Evolutionary conservation across 768 basidiomycete species (phyloP).

Genomic region (Boletus reticuloceps): DNA sequence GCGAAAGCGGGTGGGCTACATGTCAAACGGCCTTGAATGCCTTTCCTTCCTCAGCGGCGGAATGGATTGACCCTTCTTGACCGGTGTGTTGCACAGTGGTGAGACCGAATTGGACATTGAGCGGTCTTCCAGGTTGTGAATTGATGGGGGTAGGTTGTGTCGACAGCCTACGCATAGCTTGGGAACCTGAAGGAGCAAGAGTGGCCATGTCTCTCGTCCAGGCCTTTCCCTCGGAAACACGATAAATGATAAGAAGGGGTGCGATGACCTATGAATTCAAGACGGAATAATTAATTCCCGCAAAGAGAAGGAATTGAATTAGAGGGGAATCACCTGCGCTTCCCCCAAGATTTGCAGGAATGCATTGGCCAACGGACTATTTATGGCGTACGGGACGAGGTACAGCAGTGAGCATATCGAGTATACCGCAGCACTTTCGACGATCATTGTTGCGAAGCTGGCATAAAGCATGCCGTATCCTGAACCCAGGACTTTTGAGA

Average conservation of each 20-base stretch:
- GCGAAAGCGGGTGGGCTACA: not conserved
- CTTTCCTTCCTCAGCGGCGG: constrained; percentile 6
- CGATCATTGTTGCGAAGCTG: constrained; percentile 33
- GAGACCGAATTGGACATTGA: constrained; percentile 19
- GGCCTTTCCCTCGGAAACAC: constrained; percentile 45
- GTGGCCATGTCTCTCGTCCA: constrained; percentile 31
- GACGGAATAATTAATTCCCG: not conserved
- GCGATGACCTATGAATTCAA: constrained; percentile 40
- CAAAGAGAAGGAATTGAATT: not conserved
- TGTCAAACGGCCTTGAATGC: not conserved
- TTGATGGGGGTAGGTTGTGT: not conserved
- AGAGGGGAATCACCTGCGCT: constrained; percentile 20
- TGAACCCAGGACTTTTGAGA: constrained; percentile 26
- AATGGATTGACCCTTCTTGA: not conserved
- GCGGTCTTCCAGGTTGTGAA: not conserved
- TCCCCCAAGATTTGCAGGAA: constrained; percentile 33
- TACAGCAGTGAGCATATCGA: constrained; percentile 32
- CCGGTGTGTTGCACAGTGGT: constrained; percentile 2
- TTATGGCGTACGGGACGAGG: constrained; percentile 25
- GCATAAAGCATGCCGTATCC: constrained; percentile 27
- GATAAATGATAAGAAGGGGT: constrained; percentile 46
- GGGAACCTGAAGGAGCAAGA: not conserved
- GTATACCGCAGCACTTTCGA: constrained; percentile 36
- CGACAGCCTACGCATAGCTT: constrained; percentile 14
- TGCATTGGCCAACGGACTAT: constrained; percentile 24